A percentile compares a stretch with the other conserved stretches of the same genome.
These are phyloP conservation scores for Geosmithia morbida DNA, from an alignment of 2,329 filamentous ascomycete species.

Conservation along the genomic window DNA sequence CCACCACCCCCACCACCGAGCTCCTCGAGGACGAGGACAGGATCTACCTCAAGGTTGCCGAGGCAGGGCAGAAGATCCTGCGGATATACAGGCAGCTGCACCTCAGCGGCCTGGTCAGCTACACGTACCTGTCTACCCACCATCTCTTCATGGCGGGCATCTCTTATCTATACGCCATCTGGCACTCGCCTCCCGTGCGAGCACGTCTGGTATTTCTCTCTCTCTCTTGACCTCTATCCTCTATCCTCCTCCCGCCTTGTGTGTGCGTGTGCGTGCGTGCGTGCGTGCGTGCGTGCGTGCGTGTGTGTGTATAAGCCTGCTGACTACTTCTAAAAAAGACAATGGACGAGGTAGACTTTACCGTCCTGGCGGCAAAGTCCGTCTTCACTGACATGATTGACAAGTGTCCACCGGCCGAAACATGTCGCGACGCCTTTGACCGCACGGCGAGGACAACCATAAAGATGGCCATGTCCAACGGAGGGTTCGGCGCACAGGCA, in stretches of 20 bases:
- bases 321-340: too few species aligned
- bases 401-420: conserved; percentile 89
- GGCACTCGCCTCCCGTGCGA: conserved; percentile 84
- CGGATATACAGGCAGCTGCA: conserved; percentile 85
- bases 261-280: neutral
- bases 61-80: conserved; percentile 85
- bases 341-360: conserved; percentile 96
- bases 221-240: neutral
- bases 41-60: conserved; percentile 87
- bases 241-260: neutral
- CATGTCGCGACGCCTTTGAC: conserved; percentile 87
- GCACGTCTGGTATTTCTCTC: conserved; percentile 57
- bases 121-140: conserved; percentile 89
- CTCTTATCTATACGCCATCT: conserved; percentile 92
- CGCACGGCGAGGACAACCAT: conserved; percentile 91
- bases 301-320: too few species aligned
- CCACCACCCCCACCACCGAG: conserved; percentile 24
- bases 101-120: conserved; percentile 78
- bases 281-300: neutral
- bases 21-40: conserved; percentile 72
- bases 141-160: conserved; percentile 96
- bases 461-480: conserved; percentile 82
- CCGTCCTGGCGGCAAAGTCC: conserved; percentile 81
- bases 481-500: conserved; percentile 50
- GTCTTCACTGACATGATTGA: conserved; percentile 84